Evolutionary conservation across 169 alveolate species (phyloP), one percentile per base, ranked within the genome.

Genomic region (Plasmodium inui): DNA sequence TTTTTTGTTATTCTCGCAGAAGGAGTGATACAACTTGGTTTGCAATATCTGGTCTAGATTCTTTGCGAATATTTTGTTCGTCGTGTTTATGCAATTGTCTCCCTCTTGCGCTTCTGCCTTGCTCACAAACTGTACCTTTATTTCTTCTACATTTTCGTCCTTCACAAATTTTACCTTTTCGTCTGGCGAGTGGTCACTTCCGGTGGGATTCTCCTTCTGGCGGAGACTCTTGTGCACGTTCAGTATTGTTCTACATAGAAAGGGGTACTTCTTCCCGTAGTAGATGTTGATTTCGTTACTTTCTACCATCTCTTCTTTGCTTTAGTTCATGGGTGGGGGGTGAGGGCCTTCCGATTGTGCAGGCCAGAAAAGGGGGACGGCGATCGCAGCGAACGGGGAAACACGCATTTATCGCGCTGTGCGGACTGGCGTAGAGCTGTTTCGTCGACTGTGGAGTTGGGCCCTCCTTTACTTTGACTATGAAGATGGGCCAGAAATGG

Each of bases 201-300:
- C 19, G 1, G n/a, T 3, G 3, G 19, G 14, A 28, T 76, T 46
- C 37, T 22, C 44, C 22, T 41, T 89, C 22, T 79, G 32, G 10
- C 22, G 7, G 22, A 70, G 61, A 7, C 26, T 78, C 50, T 70
- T 81, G 61, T 82, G 57, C 17, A 81, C 46, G 57, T 91, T 82
- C 19, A 41, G 41, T 26, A 91, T 39, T 14, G 92, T 91, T 73
- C 50, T 91, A 78, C 95, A 91, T 50, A 82, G 26, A 61, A 91
- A 70, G 32, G 95, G 95, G 73, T 82, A 91, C 71, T 91, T 91
- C 41, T 82, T 82, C 7, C 95, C 95, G 34, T 91, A 91, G 61
- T 81, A 91, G 19, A 91, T 91, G 19, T 82, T 91, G 26, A 91
- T 72, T 70, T 80, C 46, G 34, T 8, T n/a, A 14, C 41, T n/a